Evolutionary conservation across 257 asterid genomes (phyloP).

Genomic region (Solanum commersonii): DNA sequence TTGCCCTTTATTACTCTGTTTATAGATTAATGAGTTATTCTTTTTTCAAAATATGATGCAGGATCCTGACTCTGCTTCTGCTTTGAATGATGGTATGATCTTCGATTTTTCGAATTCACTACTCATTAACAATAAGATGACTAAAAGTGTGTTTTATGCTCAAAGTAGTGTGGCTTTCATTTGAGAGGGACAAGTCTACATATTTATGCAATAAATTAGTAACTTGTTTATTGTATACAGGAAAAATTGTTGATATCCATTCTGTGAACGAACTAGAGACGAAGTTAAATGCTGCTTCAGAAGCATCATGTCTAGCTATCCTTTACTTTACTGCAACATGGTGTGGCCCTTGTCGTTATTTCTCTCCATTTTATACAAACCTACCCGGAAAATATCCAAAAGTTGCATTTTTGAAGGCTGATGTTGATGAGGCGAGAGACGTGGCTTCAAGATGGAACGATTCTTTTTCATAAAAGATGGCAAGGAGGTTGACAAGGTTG

Average conservation of each 20-base stretch:
- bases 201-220: background rate
- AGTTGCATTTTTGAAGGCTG: conserved; percentile 51
- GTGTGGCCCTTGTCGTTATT: conserved; percentile 75
- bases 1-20: background rate
- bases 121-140: background rate
- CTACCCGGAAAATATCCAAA: conserved; percentile 37
- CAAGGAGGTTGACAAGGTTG: conserved; percentile 42
- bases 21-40: background rate
- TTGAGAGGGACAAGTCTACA: background rate
- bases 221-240: conserved; percentile 18
- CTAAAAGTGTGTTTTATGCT: no score
- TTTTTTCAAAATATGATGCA: conserved; percentile 21
- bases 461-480: conserved; percentile 59
- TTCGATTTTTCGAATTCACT: background rate
- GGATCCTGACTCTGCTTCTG: conserved; percentile 48
- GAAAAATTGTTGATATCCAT: conserved; percentile 43
- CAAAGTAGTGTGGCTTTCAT: background rate
- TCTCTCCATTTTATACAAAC: conserved; percentile 45
- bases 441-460: conserved; percentile 44
- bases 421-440: conserved; percentile 48
- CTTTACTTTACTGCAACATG: conserved; percentile 71
- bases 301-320: conserved; percentile 39
- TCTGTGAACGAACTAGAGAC: conserved; percentile 34
- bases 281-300: conserved; percentile 42
- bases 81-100: conserved; percentile 49